Conservation (phyloP, 179 eudicot species). For the Monotropa hypopitys region DNA sequence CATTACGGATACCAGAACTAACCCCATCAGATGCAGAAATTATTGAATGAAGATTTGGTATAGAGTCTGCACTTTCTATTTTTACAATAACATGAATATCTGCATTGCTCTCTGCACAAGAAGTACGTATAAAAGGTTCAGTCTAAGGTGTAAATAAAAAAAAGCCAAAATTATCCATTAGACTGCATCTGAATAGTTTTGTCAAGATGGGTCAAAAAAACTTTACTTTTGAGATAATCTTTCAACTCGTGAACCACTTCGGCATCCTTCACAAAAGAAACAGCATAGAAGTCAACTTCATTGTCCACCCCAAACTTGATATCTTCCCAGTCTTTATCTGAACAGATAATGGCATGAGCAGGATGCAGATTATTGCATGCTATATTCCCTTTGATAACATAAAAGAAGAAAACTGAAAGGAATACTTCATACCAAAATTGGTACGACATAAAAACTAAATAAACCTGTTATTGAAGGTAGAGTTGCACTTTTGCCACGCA, state of each 20-base stretch:
- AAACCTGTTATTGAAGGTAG: slow-evolving; percentile 97
- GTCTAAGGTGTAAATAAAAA: neutral
- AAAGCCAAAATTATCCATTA: neutral
- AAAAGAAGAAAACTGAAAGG: neutral
- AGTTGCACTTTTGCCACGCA: slow-evolving; percentile 95
- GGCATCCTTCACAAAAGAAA: slow-evolving; percentile 93
- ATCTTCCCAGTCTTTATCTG: slow-evolving; percentile 98
- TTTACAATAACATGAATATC: slow-evolving; percentile 75
- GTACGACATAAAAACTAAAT: slow-evolving; percentile 7
- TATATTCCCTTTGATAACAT: neutral
- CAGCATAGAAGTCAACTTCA: slow-evolving; percentile 83
- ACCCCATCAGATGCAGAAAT: slow-evolving; percentile 95
- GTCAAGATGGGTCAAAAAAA: slow-evolving; percentile 2
- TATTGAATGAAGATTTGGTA: slow-evolving; percentile 83
- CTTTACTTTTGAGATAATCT: slow-evolving; percentile 65
- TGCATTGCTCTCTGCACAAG: slow-evolving; percentile 60
- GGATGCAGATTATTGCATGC: neutral
- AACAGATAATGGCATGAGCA: slow-evolving; percentile 10
- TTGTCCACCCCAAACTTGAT: slow-evolving; percentile 98
- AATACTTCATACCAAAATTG: neutral
- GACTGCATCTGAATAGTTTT: neutral
- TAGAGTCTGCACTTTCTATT: slow-evolving; percentile 98
- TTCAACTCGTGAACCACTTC: slow-evolving; percentile 76
- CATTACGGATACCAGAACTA: slow-evolving; percentile 12
- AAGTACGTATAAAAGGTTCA: slow-evolving; percentile 2